Evolutionary conservation across 2,329 filamentous ascomycete species (phyloP), one percentile per base, ranked within the genome.

Genomic region (Boeremia exigua): DNA sequence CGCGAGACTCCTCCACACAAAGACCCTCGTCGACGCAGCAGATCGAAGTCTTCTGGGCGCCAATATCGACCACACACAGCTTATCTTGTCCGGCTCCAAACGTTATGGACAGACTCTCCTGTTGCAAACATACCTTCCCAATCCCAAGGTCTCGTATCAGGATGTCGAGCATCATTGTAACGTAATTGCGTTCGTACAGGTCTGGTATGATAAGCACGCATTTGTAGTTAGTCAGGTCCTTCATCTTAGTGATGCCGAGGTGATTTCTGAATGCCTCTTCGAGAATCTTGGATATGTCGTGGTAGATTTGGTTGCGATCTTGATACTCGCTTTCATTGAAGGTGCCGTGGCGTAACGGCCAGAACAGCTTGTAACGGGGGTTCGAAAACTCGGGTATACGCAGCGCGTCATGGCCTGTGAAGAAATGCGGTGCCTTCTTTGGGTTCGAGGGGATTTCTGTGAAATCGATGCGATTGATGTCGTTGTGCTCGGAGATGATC

Each of bases 181-280:
- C 91, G 62, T 97, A 96, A 46, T 86, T 86, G 75, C 96, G 96
- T 78, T 99, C 95, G 77, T 98, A 99, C 9, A 99, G 82, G 73
- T 99, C 95, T 0, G 95, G 95, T 42, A 99, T 96, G 60, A 99
- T 88, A 69, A 98, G 92, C n/a, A 97, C 93, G 66, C 92, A 97
- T 68, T 91, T 95, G 77, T 97, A 98, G 73, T 96, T 90, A 50
- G 85, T 84, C 87, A 93, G 96, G 47, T 94, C 88, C 66, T 88
- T 90, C 68, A 90, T 90, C 60, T 86, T 87, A 27, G 83, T 87
- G 37, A 97, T 76, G 1, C 90, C 91, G 8, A 98, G 82, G 69
- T 98, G 92, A n/a, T 85, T 86, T 61, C 88, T 88, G 67, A 99
- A 88, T 1, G 92, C 91, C 61, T 92, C 89, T 70, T 96, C 92